Conservation (phyloP, 805 yeast species). For the Blastobotrys terrestris region DNA sequence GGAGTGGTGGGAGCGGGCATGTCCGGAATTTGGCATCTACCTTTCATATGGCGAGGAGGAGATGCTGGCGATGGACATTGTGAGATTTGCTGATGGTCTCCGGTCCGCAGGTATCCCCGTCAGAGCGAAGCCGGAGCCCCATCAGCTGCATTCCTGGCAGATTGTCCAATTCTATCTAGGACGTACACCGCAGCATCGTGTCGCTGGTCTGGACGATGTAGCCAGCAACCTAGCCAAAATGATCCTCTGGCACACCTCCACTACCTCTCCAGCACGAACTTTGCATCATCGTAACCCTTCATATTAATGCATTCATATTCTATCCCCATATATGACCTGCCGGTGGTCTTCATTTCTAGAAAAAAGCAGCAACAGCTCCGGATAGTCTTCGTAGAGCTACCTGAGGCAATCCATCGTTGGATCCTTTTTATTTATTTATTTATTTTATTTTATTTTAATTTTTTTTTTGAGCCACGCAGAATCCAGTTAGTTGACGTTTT, state of each 20-base stretch:
- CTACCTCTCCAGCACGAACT: slow-evolving; percentile 1
- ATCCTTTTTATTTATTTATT: too few species aligned
- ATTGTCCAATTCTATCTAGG: slow-evolving; percentile 38
- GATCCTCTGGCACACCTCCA: slow-evolving; percentile 36
- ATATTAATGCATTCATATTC: too few species aligned
- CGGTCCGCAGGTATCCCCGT: not conserved
- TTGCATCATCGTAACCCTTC: not conserved
- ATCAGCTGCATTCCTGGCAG: slow-evolving; percentile 46
- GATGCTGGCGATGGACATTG: slow-evolving; percentile 33
- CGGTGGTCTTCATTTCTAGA: not conserved
- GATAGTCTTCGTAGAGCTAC: not conserved
- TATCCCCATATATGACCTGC: not conserved
- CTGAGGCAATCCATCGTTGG: too few species aligned
- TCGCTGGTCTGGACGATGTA: slow-evolving; percentile 36
- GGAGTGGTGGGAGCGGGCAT: slow-evolving; percentile 37
- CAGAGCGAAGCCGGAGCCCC: slow-evolving; percentile 21
- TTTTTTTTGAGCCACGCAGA: too few species aligned
- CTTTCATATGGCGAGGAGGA: slow-evolving; percentile 43
- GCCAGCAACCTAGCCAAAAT: slow-evolving; percentile 40
- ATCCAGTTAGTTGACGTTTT: too few species aligned
- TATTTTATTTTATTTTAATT: too few species aligned
- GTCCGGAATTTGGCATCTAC: slow-evolving; percentile 33
- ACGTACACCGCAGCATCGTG: slow-evolving; percentile 38
- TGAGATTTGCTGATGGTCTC: slow-evolving; percentile 23
- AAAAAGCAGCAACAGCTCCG: not conserved